Percentiles rank a stretch among this genome's conserved stretches.
These are phyloP conservation scores for Pythium myriotylum DNA, from an alignment of 352 stramenopile genomes.

Conservation along the genomic window DNA sequence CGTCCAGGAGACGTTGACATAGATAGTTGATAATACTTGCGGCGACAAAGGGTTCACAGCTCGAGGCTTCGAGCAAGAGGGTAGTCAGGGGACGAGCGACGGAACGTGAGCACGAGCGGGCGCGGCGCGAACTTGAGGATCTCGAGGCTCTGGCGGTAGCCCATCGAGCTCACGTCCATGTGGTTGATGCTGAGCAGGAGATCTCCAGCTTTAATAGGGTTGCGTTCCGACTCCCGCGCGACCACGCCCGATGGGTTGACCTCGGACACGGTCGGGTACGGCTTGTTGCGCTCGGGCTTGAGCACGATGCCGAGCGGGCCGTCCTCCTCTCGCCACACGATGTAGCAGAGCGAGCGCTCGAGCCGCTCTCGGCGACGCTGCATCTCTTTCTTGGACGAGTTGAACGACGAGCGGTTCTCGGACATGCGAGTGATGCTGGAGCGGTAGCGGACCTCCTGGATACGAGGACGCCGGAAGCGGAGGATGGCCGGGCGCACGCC, in stretches of 20 bases:
- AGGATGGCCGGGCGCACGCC: slow-evolving; percentile 66
- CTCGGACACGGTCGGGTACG: slow-evolving; percentile 56
- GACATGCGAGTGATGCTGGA: slow-evolving; percentile 26
- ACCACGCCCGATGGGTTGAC: slow-evolving; percentile 36
- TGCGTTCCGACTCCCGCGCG: slow-evolving; percentile 28
- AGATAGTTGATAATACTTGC: background rate
- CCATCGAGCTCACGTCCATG: slow-evolving; percentile 58
- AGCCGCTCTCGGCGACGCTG: slow-evolving; percentile 53
- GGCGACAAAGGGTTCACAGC: slow-evolving; percentile 34
- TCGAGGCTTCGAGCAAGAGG: slow-evolving; percentile 43
- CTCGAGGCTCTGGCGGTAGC: slow-evolving; percentile 56
- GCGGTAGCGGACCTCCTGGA: slow-evolving; percentile 43
- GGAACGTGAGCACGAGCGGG: slow-evolving; percentile 74
- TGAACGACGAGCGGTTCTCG: background rate
- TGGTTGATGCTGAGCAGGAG: slow-evolving; percentile 75
- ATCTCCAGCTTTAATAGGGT: slow-evolving; percentile 46
- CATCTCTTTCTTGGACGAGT: slow-evolving; percentile 31
- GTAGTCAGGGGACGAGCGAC: slow-evolving; percentile 34
- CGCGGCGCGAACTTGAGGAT: slow-evolving; percentile 67
- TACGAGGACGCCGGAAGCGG: slow-evolving; percentile 53
- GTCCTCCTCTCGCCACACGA: slow-evolving; percentile 74
- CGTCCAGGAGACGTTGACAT: slow-evolving; percentile 4
- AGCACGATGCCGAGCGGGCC: slow-evolving; percentile 57
- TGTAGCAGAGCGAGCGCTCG: slow-evolving; percentile 60
- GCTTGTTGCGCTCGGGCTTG: slow-evolving; percentile 49